A percentile compares a stretch with the other conserved stretches of the same genome.
Conservation (phyloP, 1,139 yeast species). For the Neolecta irregularis region DNA sequence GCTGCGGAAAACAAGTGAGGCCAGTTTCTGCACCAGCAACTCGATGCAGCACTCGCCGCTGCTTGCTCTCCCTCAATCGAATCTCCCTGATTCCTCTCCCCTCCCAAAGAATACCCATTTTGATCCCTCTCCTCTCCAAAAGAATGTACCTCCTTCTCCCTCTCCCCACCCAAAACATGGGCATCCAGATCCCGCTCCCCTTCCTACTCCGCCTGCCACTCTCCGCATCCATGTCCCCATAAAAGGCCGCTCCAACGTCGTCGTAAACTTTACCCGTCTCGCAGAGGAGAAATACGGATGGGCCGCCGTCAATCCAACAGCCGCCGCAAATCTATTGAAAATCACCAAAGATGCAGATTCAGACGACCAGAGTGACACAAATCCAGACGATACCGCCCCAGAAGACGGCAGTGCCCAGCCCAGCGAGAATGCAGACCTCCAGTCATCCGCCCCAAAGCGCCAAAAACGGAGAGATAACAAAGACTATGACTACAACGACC, state of each 20-base stretch:
- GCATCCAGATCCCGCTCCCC: too few relatives aligned
- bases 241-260: constrained; percentile 28
- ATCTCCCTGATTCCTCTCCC: too few relatives aligned
- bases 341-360: constrained; percentile 48
- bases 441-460: constrained; percentile 36
- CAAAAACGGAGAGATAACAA: constrained; percentile 33
- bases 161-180: too few relatives aligned
- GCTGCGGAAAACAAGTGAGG: too few relatives aligned
- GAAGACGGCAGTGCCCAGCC: constrained; percentile 25
- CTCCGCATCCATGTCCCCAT: constrained; percentile 17
- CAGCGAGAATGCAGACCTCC: constrained; percentile 25
- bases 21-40: too few relatives aligned
- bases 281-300: constrained; percentile 83
- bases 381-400: constrained; percentile 42
- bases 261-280: constrained; percentile 59
- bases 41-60: too few relatives aligned
- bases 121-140: too few relatives aligned
- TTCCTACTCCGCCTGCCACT: too few relatives aligned
- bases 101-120: too few relatives aligned
- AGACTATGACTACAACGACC: constrained; percentile 83
- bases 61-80: too few relatives aligned
- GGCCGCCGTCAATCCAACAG: constrained; percentile 55
- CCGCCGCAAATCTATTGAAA: constrained; percentile 34
- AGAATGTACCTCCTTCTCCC: too few relatives aligned
- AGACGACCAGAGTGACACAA: constrained; percentile 43